phyloP scores from a whole-genome alignment of 441 rosid genomes.

The Corymbia calophylla region DNA sequence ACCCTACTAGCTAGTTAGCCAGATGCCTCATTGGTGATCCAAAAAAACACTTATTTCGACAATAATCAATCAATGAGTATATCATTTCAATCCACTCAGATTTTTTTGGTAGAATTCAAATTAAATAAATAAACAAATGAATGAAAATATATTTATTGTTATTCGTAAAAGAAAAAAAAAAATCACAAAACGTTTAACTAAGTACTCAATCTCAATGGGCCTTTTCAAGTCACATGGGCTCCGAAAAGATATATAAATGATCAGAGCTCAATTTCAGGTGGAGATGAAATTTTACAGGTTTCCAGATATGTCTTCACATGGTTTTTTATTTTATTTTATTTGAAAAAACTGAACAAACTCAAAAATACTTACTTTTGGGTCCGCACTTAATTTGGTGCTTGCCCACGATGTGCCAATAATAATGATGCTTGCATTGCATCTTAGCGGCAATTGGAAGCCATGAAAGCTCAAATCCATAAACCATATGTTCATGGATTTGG shows the following conservation, averaged over 20 bases:
- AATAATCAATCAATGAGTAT: background rate
- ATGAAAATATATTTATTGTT: no score
- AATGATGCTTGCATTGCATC: no score
- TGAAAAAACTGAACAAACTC: background rate
- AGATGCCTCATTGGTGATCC: no score
- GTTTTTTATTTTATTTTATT: no score
- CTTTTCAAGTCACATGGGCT: background rate
- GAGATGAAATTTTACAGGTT: background rate
- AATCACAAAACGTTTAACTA: no score
- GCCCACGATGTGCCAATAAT: background rate
- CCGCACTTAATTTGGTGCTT: background rate
- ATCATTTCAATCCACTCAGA: no score
- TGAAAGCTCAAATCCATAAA: background rate
- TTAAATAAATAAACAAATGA: no score
- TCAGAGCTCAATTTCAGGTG: background rate
- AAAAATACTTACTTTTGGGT: no score
- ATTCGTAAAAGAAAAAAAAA: no score
- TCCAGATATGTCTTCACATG: background rate
- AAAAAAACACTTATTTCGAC: background rate
- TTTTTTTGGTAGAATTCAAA: no score
- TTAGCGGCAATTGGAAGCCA: background rate
- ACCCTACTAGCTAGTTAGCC: no score
- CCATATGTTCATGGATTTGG: background rate
- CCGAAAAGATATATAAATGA: background rate
- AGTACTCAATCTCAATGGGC: background rate